Conservation (phyloP, 306 rosid genomes). For the Hylodesmum podocarpum region DNA sequence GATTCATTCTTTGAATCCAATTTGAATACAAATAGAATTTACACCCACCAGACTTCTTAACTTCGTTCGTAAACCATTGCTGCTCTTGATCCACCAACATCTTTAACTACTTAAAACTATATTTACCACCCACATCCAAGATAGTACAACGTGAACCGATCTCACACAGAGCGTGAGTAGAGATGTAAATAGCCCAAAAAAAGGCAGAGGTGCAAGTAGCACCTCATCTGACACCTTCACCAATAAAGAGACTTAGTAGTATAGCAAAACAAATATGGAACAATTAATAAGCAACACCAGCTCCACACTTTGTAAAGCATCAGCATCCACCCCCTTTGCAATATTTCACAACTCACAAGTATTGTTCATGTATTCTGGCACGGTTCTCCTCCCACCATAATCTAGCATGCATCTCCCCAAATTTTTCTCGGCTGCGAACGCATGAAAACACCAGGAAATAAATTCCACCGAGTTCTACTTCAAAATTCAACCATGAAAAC, state of each 20-base stretch:
- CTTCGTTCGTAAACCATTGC: conserved; percentile 22
- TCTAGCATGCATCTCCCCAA: conserved; percentile 93
- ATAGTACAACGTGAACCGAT: conserved; percentile 34
- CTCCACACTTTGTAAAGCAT: conserved; percentile 43
- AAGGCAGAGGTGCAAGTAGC: conserved; percentile 48
- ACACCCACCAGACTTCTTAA: conserved; percentile 36
- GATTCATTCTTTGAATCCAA: conserved; percentile 37
- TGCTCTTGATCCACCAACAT: conserved; percentile 28
- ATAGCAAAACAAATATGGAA: conserved; percentile 47
- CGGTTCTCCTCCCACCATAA: conserved; percentile 99
- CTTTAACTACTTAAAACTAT: conserved; percentile 27
- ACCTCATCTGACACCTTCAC: conserved; percentile 42
- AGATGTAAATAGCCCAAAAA: conserved; percentile 38
- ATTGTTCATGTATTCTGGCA: conserved; percentile 89
- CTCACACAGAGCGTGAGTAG: conserved; percentile 30
- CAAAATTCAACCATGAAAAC: conserved; percentile 10
- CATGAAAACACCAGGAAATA: conserved; percentile 10
- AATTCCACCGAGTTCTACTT: conserved; percentile 14
- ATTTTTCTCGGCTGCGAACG: conserved; percentile 80
- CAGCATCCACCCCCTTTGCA: conserved; percentile 25
- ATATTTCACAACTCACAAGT: conserved; percentile 66
- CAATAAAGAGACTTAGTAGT: conserved; percentile 53
- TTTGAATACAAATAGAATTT: conserved; percentile 39
- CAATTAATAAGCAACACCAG: conserved; percentile 47
- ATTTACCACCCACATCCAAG: conserved; percentile 53